phyloP scores from a whole-genome alignment of 2,329 filamentous ascomycete genomes.

The Penicillium griseofulvum region DNA sequence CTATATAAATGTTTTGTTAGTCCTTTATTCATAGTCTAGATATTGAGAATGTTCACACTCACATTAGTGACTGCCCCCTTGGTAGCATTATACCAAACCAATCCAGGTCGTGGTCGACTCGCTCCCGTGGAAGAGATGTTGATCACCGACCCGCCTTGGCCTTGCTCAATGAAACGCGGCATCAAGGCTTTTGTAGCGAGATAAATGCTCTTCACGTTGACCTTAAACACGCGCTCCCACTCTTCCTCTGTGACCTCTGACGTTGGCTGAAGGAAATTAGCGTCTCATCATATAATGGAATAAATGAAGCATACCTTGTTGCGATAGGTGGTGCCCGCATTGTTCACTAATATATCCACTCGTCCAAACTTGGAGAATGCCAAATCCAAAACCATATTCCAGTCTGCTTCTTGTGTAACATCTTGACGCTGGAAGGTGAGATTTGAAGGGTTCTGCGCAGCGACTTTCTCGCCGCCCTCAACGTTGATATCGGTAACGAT shows the following conservation, averaged over 20 bases:
- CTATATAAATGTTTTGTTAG: slow-evolving; percentile 26
- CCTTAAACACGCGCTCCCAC: slow-evolving; percentile 45
- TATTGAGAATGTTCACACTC: no score
- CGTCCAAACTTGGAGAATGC: slow-evolving; percentile 32
- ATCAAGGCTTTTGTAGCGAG: slow-evolving; percentile 35
- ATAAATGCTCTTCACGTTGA: slow-evolving; percentile 47
- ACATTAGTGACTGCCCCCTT: slow-evolving; percentile 48
- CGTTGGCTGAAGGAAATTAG: slow-evolving; percentile 32
- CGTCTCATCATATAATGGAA: neutral
- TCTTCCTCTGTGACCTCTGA: slow-evolving; percentile 44
- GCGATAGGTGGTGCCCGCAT: slow-evolving; percentile 45
- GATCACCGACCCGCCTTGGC: slow-evolving; percentile 43
- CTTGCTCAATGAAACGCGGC: slow-evolving; percentile 39
- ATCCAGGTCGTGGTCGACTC: slow-evolving; percentile 41
- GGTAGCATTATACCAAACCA: slow-evolving; percentile 48
- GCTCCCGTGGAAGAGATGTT: slow-evolving; percentile 47
- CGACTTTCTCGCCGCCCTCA: slow-evolving; percentile 33
- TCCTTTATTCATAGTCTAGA: no score
- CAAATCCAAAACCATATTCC: slow-evolving; percentile 32
- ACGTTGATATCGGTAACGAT: slow-evolving; percentile 44
- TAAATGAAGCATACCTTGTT: slow-evolving; percentile 34
- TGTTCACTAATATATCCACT: slow-evolving; percentile 49
- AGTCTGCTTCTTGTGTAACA: slow-evolving; percentile 35
- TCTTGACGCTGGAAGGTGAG: slow-evolving; percentile 37
- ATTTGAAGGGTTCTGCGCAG: slow-evolving; percentile 28